Evolutionary conservation across 108 stramenopile genomes (phyloP), one percentile per base, ranked within the genome.

Genomic region (Discostella pseudostelligera): DNA sequence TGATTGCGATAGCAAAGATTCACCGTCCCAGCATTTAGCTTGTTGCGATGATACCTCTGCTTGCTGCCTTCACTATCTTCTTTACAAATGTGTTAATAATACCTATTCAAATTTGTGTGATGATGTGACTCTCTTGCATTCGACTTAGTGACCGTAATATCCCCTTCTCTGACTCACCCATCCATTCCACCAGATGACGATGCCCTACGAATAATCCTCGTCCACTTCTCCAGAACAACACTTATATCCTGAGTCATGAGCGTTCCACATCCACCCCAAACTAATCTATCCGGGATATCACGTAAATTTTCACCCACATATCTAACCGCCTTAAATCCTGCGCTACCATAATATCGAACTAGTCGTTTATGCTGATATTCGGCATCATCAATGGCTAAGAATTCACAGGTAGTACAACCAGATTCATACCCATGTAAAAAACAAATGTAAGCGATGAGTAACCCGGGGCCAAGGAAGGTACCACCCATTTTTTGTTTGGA

Each of bases 261-360:
- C 10, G 87, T 93, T 39, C 92, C 92, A 65, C 87, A 84, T 16
- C 92, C 92, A 22, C 92, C 92, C 92, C 92, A 93, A 13, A 93
- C 86, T 58, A 93, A 46, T 29, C 92, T 69, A 82, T 88, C 92
- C 9, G 89, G 89, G 22, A 93, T 84, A 69, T 87, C 79, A 17
- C 58, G 43, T 45, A 90, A 46, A 29, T 87, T 89, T 35, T 93
- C 92, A 9, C 92, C 92, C 3, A 93, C 89, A 71, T 93, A 93
- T 47, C 84, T 74, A 26, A 90, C 76, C 14, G 84, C 69, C 22
- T 86, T 60, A 62, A 93, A 87, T 6, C 92, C 92, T 17, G 83
- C 70, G n/a, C 66, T 66, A 47, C 61, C 72, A 56, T 88, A 93
- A 54, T 84, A 87, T 39, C 83, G 79, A 5, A 93, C 84, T 45